Evolutionary conservation across 225 moss, liverwort and hornwort species (phyloP).

Genomic region (Pseudoscleropodium purum): DNA sequence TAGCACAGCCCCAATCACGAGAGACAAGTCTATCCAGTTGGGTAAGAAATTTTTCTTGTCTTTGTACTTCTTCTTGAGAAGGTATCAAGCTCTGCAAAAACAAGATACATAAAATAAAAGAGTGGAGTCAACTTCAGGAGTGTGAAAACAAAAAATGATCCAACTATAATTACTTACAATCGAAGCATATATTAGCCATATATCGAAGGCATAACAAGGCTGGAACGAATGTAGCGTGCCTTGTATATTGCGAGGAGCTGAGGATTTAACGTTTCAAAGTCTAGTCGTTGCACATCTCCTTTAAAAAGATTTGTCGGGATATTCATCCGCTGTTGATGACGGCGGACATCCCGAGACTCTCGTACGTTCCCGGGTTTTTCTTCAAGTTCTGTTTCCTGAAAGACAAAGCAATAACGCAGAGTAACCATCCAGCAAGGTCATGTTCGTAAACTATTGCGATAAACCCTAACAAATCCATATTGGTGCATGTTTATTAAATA

Average conservation of each 20-base stretch:
- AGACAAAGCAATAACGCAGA: neutral
- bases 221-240: constrained; percentile 8
- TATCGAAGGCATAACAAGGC: neutral
- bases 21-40: constrained; percentile 81
- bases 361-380: constrained; percentile 52
- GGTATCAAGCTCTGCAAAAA: constrained; percentile 63
- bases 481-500: neutral
- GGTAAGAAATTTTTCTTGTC: constrained; percentile 61
- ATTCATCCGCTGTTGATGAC: constrained; percentile 52
- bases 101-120: neutral
- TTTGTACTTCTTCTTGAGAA: constrained; percentile 64
- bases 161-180: neutral
- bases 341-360: constrained; percentile 66
- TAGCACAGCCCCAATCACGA: constrained; percentile 84
- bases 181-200: neutral
- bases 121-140: neutral
- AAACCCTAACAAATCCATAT: neutral
- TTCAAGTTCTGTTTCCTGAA: constrained; percentile 57
- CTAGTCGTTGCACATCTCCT: constrained; percentile 70
- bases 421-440: neutral
- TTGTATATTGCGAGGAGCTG: constrained; percentile 68
- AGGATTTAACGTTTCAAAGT: constrained; percentile 58
- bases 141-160: neutral
- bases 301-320: constrained; percentile 27
- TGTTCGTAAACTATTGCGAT: neutral